phyloP scores from a whole-genome alignment of 1,284 basidiomycete genomes.

The Anthracocystis walkeri region DNA sequence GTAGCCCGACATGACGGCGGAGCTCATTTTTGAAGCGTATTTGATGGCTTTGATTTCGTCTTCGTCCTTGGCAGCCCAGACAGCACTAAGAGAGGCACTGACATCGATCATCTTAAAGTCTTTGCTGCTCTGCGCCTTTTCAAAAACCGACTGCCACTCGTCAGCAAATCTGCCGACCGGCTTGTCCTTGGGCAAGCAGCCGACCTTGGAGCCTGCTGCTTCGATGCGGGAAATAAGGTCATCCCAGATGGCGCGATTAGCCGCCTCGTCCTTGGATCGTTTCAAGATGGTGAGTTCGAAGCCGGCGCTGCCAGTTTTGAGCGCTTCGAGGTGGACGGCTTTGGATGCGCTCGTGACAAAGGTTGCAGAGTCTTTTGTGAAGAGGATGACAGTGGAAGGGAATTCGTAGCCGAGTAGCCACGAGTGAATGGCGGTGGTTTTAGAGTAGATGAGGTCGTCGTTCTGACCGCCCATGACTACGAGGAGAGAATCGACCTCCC shows the following conservation, averaged over 20 bases:
- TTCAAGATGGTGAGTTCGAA: conserved; percentile 69
- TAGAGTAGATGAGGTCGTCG: conserved; percentile 56
- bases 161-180: conserved; percentile 82
- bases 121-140: conserved; percentile 52
- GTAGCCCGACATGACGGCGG: conserved; percentile 85
- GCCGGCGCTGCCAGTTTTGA: conserved; percentile 43
- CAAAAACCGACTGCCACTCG: conserved; percentile 77
- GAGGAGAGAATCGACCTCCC: conserved; percentile 45
- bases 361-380: conserved; percentile 78
- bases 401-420: conserved; percentile 98
- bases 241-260: conserved; percentile 69
- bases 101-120: conserved; percentile 81
- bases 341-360: conserved; percentile 91
- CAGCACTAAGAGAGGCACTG: conserved; percentile 78
- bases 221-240: conserved; percentile 52
- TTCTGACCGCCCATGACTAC: conserved; percentile 55
- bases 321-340: conserved; percentile 67
- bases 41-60: conserved; percentile 75
- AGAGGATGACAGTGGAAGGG: conserved; percentile 88
- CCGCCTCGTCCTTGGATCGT: conserved; percentile 69
- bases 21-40: conserved; percentile 82
- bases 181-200: conserved; percentile 79
- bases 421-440: conserved; percentile 71
- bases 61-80: conserved; percentile 88
- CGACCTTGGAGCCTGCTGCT: conserved; percentile 42